Base-by-base conservation (phyloP, 2,329 filamentous ascomycete species). In the Ramularia collo-cygni region DNA sequence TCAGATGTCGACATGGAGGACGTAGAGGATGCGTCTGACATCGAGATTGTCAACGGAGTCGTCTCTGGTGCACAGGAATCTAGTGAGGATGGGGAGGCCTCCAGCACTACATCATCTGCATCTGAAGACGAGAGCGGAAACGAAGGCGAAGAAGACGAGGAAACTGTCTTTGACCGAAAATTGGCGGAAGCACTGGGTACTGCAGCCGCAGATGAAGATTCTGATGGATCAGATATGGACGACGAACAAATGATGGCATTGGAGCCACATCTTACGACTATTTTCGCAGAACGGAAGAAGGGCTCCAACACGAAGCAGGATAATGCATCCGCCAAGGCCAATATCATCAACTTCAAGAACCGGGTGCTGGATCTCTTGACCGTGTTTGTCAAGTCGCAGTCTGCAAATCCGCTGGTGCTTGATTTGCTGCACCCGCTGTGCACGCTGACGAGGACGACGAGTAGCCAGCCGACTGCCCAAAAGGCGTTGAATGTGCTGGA, bases 201-300 rank as follows among this genome's bases (percentile, higher is more conserved):
- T 1, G 81, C 83, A 34, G 64, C 64, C 14, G 64, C 66, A 15
- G 67, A 79, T 46, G 73, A 74, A 1, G 71, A 71, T 9, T 83
- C 83, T 44, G 66, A 70, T 15, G 76, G 76, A 44, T 79, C 76
- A 2, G 86, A 95, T 63, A 95, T 98, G 88, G 83, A 87, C 46
- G 90, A 96, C 64, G 88, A 90, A 13, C 83, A 95, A 59, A 96
- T 96, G 92, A 81, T 95, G 66, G 81, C 81, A 3, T 70, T 96
- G 12, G 90, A 96, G 55, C 76, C 76, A 8, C 83, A 90, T 57
- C 77, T 98, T 3, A 78, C 81, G 36, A 85, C 85, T 48, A 86
- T 95, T 46, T 93, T 96, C 72, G 79, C 81, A 50, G 81, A 89
- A 50, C 79, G 81, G 35, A 81, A 86, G 61, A 69, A 69, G 12